Evolutionary conservation across 805 yeast species (phyloP), one percentile per base, ranked within the genome.

Genomic region (Yarrowia sp.): DNA sequence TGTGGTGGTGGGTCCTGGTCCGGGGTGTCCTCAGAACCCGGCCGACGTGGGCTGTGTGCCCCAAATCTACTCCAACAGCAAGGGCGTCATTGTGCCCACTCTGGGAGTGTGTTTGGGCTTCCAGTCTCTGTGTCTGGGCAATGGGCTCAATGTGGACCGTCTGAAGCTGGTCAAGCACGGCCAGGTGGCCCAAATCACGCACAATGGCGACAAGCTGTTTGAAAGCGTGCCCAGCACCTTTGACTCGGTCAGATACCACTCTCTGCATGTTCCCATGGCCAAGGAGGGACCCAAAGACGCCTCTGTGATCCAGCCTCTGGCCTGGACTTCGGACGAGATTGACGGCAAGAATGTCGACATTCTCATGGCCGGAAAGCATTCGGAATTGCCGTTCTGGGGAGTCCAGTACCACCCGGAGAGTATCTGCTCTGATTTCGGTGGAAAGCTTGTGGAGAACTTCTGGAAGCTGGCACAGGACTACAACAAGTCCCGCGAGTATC

Each of bases 371-470:
- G 95, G 84, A 0, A 83, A 79, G 73, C 93, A 91, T 73, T 71
- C 60, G 0, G 19, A 43, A 0, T 77, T 79, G 20, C 98, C 98
- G 0, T 90, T 89, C 79, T 94, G 82, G 76, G 99, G 97, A 0
- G 98, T 95, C 2, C 99, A 95, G 74, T 96, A 93, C 74, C 99
- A 95, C 74, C 99, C 99, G 0, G 99, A 95, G 74, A 92, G 97
- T 1, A 86, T 94, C 46, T 91, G 97, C 72, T 92, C 98, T 0
- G 79, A 82, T 14, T 72, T 79, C 56, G 99, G 99, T 1, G 81
- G 74, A 1, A 73, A 75, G 12, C 75, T 95, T 64, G 76, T 93
- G 4, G 70, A 72, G 10, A 90, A 90, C 74, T 94, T 94, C 75
- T 86, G 88, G 82, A 38, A 52, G 0, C 69, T 84, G 15, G 87